Base-by-base conservation (phyloP, 805 yeast species). In the Kodamaea jinghongensis region DNA sequence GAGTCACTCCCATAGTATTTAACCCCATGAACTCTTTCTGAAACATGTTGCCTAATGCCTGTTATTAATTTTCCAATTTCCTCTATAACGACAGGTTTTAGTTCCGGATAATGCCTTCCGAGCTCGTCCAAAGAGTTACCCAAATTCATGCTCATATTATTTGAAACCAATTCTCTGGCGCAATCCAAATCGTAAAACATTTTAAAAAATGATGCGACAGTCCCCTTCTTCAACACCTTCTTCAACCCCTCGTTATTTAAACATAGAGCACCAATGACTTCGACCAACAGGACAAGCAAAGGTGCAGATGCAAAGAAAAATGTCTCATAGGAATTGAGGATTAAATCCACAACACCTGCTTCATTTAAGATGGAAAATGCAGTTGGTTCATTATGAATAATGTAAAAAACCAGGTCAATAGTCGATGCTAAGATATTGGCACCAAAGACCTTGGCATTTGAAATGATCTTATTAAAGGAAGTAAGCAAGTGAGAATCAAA, bases 341-440 rank as follows among this genome's bases (percentile, higher is more conserved):
- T 71, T 2, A 77, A 65, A 34, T 83, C 83, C 27, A 90, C 78
- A 1, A 86, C 78, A 0, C 78, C 76, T 0, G 95, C 83, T 56
- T 90, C 98, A 29, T 78, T 81, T 48, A 90, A 69, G 30, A 90
- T 81, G 2, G 84, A 73, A 52, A 75, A 90, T 3, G 96, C 86
- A 0, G 96, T 88, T 6, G 97, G 96, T 52, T 91, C 97, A 48
- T 83, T 85, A 55, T 90, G 91, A 20, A 90, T 79, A 43, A 88
- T 86, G 9, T 75, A 74, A 29, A 83, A 75, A 14, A 88, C 71
- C 9, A 82, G 75, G 44, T 79, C 82, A 27, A 90, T 57, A 0
- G 86, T 73, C 15, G 76, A 67, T 0, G 86, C 68, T 10, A 86
- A 58, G 10, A 86, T 60, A 11, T 78, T 71, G 28, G 79, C 76